Evolutionary conservation across 1,284 basidiomycete genomes (phyloP), one percentile per base, ranked within the genome.

Genomic region (Peniophora sp.): DNA sequence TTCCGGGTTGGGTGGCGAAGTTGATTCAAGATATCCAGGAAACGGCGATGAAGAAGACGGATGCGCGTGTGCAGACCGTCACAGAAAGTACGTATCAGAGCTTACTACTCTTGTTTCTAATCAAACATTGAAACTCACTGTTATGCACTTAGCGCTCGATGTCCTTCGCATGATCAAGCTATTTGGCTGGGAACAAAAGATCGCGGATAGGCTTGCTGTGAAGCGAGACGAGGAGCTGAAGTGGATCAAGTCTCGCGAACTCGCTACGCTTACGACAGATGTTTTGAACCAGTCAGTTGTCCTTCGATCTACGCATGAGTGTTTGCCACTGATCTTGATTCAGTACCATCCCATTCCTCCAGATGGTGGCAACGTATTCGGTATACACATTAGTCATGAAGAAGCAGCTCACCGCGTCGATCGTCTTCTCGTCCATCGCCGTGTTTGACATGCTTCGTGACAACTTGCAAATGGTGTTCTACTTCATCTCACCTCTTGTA

Each of bases 131-230:
- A n/a, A n/a, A n/a, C n/a, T n/a, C n/a, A n/a, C n/a, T n/a, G n/a
- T n/a, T n/a, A n/a, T n/a, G 46, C 22, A 12, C 19, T 2, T 47
- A 65, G 70, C 61, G 34, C 65, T 72, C 67, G 67, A 61, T 47
- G 65, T 72, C 41, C 57, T 73, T n/a, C 67, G 78, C 43, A 79
- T 80, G 69, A 66, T 78, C 63, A 81, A 82, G 65, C 70, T 82
- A 57, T 83, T 83, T 56, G 80, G 72, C 1, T 80, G 78, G 78
- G 78, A 81, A 55, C 66, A 65, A 9, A 68, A 70, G 53, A 71
- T 77, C 52, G 68, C 70, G 45, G 63, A 66, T 9, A 65, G 72
- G 39, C 59, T 80, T n/a, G 64, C 68, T 2, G 67, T 67, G 50
- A 77, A 65, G 10, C 65, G 72, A 38, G 59, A 79, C n/a, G 64